Base-by-base conservation (phyloP, 352 stramenopile genomes). In the Phytophthora rubi region DNA sequence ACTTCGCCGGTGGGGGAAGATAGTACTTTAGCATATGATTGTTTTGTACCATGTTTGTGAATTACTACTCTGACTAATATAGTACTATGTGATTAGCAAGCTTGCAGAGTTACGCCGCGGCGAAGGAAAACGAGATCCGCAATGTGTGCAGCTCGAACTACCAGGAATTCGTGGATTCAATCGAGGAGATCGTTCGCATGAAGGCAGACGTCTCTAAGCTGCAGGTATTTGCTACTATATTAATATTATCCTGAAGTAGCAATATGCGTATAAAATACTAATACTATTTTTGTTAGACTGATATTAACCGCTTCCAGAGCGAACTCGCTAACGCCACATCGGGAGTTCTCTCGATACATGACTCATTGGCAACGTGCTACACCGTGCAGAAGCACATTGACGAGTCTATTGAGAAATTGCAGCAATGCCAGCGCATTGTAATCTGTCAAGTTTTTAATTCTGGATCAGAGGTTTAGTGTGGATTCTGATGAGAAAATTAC, bases 101-200 rank as follows among this genome's bases (percentile, higher is more conserved):
- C 68, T 70, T 94, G 13, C 81, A 88, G 45, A 73, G 80, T 55
- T 89, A 89, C 64, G 82, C 85, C 2, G 68, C 59, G 16, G 60
- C 72, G 6, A 94, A 94, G 53, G 86, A 93, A 57, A 84, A 75
- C 18, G 85, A 93, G 62, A 92, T 94, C 53, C 85, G 86, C 28
- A 69, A 77, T n/a, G 86, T 93, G 18, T 94, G 86, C 72, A 88
- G 81, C 62, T 76, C 85, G 26, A 91, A 94, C 55, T 89, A 93
- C 67, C 82, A 89, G 59, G 85, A 94, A 53, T 92, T 93, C 53
- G 85, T 92, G 37, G 80, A 92, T 47, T 92, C 86, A 26, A 92
- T 94, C 65, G 86, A 94, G 59, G 86, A 94, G 58, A 89, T 93
- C 68, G 83, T 93, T 42, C 80, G 80, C 64, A 92, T 94, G 82